A percentile compares a stretch with the other conserved stretches of the same genome.
Conservation (phyloP, 441 rosid genomes). For the Capsella rubella region DNA sequence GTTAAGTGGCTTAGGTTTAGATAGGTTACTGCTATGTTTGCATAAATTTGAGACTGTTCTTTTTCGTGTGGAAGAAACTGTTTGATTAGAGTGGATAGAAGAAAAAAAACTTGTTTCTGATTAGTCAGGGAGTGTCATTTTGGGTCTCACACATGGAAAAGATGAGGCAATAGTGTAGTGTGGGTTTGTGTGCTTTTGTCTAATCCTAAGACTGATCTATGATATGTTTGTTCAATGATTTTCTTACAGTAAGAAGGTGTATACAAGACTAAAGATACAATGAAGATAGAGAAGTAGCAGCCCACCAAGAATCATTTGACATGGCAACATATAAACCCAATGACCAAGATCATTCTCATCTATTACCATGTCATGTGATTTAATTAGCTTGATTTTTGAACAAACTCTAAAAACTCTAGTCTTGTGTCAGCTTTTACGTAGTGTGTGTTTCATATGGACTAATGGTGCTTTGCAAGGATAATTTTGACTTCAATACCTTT, state of each 20-base stretch:
- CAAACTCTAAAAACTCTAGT: neutral
- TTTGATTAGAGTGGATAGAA: neutral
- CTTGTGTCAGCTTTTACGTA: neutral
- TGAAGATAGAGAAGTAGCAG: slow-evolving; percentile 17
- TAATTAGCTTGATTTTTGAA: slow-evolving; percentile 13
- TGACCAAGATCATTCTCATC: slow-evolving; percentile 12
- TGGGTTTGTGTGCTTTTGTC: neutral
- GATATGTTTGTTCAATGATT: slow-evolving; percentile 6
- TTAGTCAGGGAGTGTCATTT: slow-evolving; percentile 3
- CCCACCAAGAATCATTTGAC: slow-evolving; percentile 22
- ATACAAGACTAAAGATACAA: neutral
- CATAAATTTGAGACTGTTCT: neutral
- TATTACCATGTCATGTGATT: slow-evolving; percentile 12
- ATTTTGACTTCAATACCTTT: too few species aligned
- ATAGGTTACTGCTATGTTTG: neutral
- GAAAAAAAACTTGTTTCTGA: neutral
- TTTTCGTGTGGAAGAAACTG: neutral
- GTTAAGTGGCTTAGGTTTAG: neutral
- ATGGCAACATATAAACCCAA: neutral
- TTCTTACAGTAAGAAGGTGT: slow-evolving; percentile 4
- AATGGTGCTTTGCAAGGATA: neutral
- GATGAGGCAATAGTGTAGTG: neutral
- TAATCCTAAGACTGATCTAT: slow-evolving; percentile 11
- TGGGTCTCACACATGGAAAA: neutral
- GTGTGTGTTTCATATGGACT: neutral